Evolutionary conservation across 2,329 filamentous ascomycete species (phyloP), one percentile per base, ranked within the genome.

Genomic region (Xylariomycetidae sp.): DNA sequence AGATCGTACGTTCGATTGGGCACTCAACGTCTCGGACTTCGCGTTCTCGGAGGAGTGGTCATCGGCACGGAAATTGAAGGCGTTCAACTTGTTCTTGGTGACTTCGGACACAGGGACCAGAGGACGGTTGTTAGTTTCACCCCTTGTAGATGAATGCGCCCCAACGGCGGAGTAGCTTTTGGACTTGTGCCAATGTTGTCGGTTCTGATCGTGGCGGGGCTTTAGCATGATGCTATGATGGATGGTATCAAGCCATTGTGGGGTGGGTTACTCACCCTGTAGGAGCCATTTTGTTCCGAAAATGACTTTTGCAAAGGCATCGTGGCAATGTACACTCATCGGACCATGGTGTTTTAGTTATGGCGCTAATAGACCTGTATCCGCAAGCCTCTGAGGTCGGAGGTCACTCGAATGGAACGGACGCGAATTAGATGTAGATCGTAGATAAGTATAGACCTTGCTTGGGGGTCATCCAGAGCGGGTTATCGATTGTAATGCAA

Each of bases 1-100:
- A 17, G 19, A 3, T 22, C 24, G 18, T 37, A 31, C 35, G 15
- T 22, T 27, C 5, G 12, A 14, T 26, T 12, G 25, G 23, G 6
- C 37, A 27, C 41, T 40, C 16, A 22, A 19, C n/a, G 46, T 37
- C 15, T 52, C 44, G 20, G 20, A 8, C 8, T 29, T 7, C 6
- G 6, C 8, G 3, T 46, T 40, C 17, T 41, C 43, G 10, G 52
- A 38, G 13, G 43, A 25, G 10, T 48, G 40, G 10, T 44, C 31
- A 5, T 48, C 43, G 6, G 59, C 53, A 32, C 66, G 61, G 42
- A 76, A 80, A 35, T 74, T 72, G 49, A 74, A 75, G 19, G 60
- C 59, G 38, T 69, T 72, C 19, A 82, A 63, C 48, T 80, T 82
- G 42, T 63, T 73, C 50, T 74, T 80, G 9, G 77, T 78, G 7